Percentiles rank a stretch among this genome's conserved stretches.
Conservation (phyloP, 179 eudicot species). For the Pouteria campechiana region DNA sequence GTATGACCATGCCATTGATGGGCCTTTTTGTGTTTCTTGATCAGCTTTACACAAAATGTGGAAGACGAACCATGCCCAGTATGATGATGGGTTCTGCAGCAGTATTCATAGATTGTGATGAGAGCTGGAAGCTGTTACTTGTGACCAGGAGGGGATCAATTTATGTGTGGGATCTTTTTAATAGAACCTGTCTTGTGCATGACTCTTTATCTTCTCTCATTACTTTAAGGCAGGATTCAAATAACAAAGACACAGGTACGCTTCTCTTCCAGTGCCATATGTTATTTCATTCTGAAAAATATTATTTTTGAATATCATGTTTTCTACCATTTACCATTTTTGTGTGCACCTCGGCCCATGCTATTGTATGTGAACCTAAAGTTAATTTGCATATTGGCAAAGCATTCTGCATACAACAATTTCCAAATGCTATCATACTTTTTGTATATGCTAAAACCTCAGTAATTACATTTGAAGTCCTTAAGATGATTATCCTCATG, state of each 20-base stretch:
- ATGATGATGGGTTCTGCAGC: constrained; percentile 94
- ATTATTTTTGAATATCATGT: too few relatives aligned
- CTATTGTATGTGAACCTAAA: too few relatives aligned
- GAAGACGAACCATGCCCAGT: constrained; percentile 89
- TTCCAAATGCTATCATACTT: too few relatives aligned
- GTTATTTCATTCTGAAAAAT: too few relatives aligned
- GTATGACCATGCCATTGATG: background rate
- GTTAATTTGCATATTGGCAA: too few relatives aligned
- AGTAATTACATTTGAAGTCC: too few relatives aligned
- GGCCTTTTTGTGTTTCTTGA: constrained; percentile 9
- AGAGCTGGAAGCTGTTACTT: constrained; percentile 81
- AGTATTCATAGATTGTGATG: constrained; percentile 88
- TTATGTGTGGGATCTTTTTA: constrained; percentile 83
- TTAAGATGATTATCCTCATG: too few relatives aligned
- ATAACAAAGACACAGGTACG: constrained; percentile 61
- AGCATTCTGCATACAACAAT: too few relatives aligned
- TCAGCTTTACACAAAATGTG: constrained; percentile 90
- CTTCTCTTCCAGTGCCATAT: background rate
- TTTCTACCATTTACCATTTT: too few relatives aligned
- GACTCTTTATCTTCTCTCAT: constrained; percentile 73
- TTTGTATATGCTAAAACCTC: too few relatives aligned
- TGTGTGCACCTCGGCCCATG: too few relatives aligned
- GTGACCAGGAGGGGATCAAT: constrained; percentile 84
- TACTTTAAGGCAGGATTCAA: constrained; percentile 39
- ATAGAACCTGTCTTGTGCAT: constrained; percentile 70